Evolutionary conservation across 768 basidiomycete species (phyloP).

Genomic region (Nidula microcarpa): DNA sequence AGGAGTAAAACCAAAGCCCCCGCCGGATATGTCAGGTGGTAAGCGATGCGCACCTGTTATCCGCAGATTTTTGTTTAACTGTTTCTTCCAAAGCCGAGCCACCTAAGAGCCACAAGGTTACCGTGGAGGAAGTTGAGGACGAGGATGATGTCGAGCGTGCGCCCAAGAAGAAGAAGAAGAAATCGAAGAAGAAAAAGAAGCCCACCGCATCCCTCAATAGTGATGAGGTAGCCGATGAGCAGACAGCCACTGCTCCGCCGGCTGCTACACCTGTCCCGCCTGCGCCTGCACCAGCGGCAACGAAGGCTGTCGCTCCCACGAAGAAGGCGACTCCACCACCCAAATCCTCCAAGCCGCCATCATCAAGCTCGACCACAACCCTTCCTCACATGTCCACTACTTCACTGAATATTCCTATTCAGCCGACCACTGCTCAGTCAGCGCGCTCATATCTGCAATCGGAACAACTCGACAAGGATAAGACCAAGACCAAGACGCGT

Average conservation of each 20-base stretch:
- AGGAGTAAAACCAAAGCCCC: too few species aligned
- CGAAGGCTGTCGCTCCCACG: not conserved
- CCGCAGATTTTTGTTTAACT: not conserved
- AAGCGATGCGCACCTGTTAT: not conserved
- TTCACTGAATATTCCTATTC: conserved; percentile 35
- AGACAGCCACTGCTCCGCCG: conserved; percentile 12
- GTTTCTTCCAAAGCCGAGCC: conserved; percentile 10
- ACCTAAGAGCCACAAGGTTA: conserved; percentile 36
- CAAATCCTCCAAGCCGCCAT: conserved; percentile 6
- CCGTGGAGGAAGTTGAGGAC: conserved; percentile 73
- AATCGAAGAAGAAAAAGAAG: conserved; percentile 71
- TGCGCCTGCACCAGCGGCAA: conserved; percentile 11
- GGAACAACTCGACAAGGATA: conserved; percentile 41
- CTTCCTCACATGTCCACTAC: conserved; percentile 20
- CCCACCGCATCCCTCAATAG: conserved; percentile 11
- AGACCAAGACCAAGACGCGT: conserved; percentile 71
- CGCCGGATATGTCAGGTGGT: too few species aligned
- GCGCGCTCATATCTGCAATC: conserved; percentile 64
- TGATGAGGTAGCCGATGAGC: conserved; percentile 10
- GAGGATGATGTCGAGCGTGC: conserved; percentile 44
- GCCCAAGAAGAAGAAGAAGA: conserved; percentile 67
- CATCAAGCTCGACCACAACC: not conserved
- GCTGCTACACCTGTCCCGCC: conserved; percentile 5
- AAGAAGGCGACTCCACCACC: conserved; percentile 7
- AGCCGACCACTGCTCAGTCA: conserved; percentile 59